phyloP scores from a whole-genome alignment of 108 stramenopile genomes.

The Cyclotella choctawhatcheeana region DNA sequence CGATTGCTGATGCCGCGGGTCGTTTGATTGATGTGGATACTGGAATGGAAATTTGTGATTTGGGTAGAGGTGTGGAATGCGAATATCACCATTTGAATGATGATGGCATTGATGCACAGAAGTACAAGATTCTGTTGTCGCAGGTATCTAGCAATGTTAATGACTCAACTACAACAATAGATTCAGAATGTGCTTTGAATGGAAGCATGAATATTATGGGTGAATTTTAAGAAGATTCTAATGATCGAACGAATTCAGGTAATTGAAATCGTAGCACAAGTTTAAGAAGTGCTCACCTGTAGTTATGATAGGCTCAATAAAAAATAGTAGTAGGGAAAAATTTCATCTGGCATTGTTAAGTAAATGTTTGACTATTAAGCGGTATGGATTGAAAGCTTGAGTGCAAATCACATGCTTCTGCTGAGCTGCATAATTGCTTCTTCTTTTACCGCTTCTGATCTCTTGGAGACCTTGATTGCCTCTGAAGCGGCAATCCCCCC shows the following conservation, averaged over 20 bases:
- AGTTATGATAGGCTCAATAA: too few relatives aligned
- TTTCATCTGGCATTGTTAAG: too few relatives aligned
- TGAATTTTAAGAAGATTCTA: too few relatives aligned
- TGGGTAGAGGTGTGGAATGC: neutral
- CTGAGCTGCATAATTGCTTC: conserved; percentile 83
- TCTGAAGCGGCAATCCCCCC: conserved; percentile 80
- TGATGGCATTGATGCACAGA: conserved; percentile 7
- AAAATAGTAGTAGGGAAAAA: too few relatives aligned
- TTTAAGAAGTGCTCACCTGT: too few relatives aligned
- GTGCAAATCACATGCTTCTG: conserved; percentile 70
- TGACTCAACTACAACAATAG: neutral
- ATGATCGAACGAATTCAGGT: conserved; percentile 5
- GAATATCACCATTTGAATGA: conserved; percentile 16
- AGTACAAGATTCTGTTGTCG: neutral
- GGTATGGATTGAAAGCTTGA: too few relatives aligned
- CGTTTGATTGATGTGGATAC: conserved; percentile 10
- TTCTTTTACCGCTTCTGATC: conserved; percentile 82
- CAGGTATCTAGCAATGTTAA: neutral
- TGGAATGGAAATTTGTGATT: neutral
- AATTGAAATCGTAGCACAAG: too few relatives aligned
- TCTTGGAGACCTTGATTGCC: conserved; percentile 76
- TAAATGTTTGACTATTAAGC: too few relatives aligned
- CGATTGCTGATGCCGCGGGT: neutral
- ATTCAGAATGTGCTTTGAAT: conserved; percentile 6
- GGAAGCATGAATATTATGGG: neutral